A percentile compares a stretch with the other conserved stretches of the same genome.
Conservation (phyloP, 176 grass and related monocot genomes). For the Guadua angustifolia region DNA sequence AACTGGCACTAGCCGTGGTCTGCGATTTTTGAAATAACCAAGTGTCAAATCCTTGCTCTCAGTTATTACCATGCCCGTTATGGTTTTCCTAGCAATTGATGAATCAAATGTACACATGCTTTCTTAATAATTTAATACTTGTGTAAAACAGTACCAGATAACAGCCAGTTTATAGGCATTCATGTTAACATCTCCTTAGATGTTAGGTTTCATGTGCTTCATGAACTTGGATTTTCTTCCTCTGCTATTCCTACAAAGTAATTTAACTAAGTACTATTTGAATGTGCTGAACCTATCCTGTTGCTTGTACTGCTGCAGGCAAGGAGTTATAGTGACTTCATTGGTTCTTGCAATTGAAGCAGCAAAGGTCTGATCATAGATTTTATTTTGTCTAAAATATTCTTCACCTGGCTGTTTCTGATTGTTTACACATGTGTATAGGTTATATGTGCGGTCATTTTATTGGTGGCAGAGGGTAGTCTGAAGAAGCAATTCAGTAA, state of each 20-base stretch:
- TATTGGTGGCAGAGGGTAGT: slow-evolving; percentile 70
- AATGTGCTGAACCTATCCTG: slow-evolving; percentile 22
- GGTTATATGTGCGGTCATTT: slow-evolving; percentile 80
- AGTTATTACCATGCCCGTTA: neutral
- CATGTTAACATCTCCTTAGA: neutral
- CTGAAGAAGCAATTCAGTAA: slow-evolving; percentile 66
- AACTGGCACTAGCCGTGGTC: neutral
- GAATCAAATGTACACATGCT: slow-evolving; percentile 12
- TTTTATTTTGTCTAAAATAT: slow-evolving; percentile 32
- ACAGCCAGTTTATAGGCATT: neutral
- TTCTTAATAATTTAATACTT: neutral
- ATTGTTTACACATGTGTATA: slow-evolving; percentile 51
- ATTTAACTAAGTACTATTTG: slow-evolving; percentile 12
- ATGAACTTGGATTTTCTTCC: neutral
- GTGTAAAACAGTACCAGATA: slow-evolving; percentile 21
- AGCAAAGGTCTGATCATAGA: slow-evolving; percentile 63
- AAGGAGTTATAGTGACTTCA: slow-evolving; percentile 90
- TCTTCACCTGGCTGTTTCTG: slow-evolving; percentile 18
- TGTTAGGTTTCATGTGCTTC: neutral
- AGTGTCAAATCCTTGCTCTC: neutral
- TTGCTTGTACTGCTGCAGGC: slow-evolving; percentile 56
- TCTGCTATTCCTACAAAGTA: slow-evolving; percentile 6
- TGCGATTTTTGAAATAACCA: slow-evolving; percentile 14
- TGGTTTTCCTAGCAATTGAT: slow-evolving; percentile 15
- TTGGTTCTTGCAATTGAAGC: slow-evolving; percentile 81